A percentile compares a stretch with the other conserved stretches of the same genome.
Conservation (phyloP, 2,329 filamentous ascomycete species). For the Helotiales sp. region DNA sequence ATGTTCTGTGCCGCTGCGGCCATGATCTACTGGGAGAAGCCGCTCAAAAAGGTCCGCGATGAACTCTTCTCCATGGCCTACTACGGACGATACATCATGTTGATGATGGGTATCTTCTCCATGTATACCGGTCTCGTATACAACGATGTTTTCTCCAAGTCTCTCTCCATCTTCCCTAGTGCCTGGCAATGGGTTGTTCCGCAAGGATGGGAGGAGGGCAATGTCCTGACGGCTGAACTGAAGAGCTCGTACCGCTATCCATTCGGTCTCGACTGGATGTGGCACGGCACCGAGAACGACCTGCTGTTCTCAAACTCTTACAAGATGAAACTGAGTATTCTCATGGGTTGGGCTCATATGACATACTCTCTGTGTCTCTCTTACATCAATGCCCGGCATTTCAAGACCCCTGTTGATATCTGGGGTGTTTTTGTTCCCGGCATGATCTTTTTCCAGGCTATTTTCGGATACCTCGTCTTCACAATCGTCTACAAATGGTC, state of each 20-base stretch:
- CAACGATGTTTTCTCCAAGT: conserved; percentile 95
- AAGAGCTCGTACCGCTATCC: conserved; percentile 81
- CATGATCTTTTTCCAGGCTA: conserved; percentile 99
- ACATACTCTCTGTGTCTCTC: conserved; percentile 95
- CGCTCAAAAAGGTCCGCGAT: conserved; percentile 86
- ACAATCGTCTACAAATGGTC: conserved; percentile 98
- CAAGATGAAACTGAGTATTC: conserved; percentile 99
- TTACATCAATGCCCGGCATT: conserved; percentile 90
- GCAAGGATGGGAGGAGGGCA: conserved; percentile 62
- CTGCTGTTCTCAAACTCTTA: conserved; percentile 96
- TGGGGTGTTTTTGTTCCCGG: conserved; percentile 97
- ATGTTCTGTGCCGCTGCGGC: conserved; percentile 81
- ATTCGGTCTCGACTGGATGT: conserved; percentile 93
- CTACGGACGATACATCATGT: conserved; percentile 96
- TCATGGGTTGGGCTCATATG: conserved; percentile 98
- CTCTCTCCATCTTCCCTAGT: conserved; percentile 83
- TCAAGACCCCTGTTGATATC: conserved; percentile 92
- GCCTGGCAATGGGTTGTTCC: conserved; percentile 76
- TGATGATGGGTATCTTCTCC: conserved; percentile 97
- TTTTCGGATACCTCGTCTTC: conserved; percentile 94
- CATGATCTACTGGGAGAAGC: conserved; percentile 97
- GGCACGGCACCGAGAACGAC: conserved; percentile 95
- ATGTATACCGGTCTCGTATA: conserved; percentile 97
- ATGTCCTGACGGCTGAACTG: conserved; percentile 65
- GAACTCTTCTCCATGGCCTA: conserved; percentile 98